Evolutionary conservation across 2,329 filamentous ascomycete genomes (phyloP).

Genomic region (Fusarium illudens): DNA sequence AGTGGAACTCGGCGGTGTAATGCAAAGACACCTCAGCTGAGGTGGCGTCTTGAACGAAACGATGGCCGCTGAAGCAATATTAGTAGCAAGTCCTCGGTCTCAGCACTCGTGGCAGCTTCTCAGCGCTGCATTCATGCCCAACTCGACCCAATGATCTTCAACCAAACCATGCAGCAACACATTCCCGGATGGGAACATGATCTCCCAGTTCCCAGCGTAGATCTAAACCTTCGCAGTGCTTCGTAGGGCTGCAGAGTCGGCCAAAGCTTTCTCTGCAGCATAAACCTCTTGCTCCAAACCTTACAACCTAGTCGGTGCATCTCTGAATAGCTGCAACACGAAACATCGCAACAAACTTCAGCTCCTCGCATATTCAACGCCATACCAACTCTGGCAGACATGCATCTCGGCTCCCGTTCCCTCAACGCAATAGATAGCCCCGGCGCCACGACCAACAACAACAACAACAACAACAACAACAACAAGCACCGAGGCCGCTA

Average conservation of each 20-base stretch:
- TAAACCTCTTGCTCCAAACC: not conserved
- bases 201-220: conserved; percentile 7
- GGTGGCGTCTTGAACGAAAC: not conserved
- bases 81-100: not conserved
- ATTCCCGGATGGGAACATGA: conserved; percentile 27
- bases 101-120: not conserved
- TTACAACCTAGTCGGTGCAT: not conserved
- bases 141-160: conserved; percentile 29
- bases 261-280: not conserved
- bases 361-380: not conserved
- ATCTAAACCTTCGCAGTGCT: not conserved
- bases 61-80: not conserved
- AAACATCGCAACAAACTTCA: not conserved
- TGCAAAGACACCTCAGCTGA: not conserved
- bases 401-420: conserved; percentile 6
- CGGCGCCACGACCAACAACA: not conserved
- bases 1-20: not conserved
- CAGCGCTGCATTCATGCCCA: conserved; percentile 27
- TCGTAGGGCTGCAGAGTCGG: not conserved
- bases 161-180: conserved; percentile 8
- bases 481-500: conserved; percentile 17
- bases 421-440: not conserved
- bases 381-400: conserved; percentile 3
- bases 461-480: too few species aligned
- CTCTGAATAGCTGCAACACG: not conserved